Base-by-base conservation (phyloP, 495 filamentous ascomycete genomes). In the Recurvomyces mirabilis region DNA sequence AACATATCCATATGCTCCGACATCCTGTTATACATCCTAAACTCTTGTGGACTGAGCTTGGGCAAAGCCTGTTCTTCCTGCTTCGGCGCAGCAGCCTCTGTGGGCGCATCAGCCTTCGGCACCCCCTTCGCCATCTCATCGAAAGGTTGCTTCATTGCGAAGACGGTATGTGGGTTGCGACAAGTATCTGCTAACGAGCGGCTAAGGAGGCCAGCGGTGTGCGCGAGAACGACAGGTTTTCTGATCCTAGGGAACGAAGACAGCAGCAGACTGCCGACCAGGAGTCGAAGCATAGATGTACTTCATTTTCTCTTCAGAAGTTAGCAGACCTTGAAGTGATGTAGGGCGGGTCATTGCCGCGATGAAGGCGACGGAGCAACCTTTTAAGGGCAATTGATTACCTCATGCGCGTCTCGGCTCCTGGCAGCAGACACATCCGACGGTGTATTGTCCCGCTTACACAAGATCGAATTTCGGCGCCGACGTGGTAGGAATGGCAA, bases 1-100 rank as follows among this genome's bases (percentile, higher is more conserved):
- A 79, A 83, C 24, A 72, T 66, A 21, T 89, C 76, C 85, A 94
- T 94, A 38, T 75, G 68, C 52, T 82, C 81, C 1, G 84, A 77
- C 50, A 88, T 61, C 12, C 72, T 70, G 63, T 89, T 88, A 59
- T 84, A 91, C 22, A 60, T 55, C 17, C 65, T 56, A 47, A 82
- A 83, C 25, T 83, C 78, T 33, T 59, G 48, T 1, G 69, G 47
- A 4, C 69, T 70, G 14, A 82, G 64, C 38, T 69, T 66, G 3
- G 73, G 68, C 6, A 67, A 40, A 10, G 35, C 28, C 26, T 47
- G 29, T 20, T 51, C 47, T 21, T 52, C 39, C 20, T 52, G 42
- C 24, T 52, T 40, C 35, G 35, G 35, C 45, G 24, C 36, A 1
- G 35, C 13, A 2, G 29, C 44, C 9, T 40, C 26, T 5, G 33